Conservation (phyloP, 305 asterid genomes). For the Withania somnifera region DNA sequence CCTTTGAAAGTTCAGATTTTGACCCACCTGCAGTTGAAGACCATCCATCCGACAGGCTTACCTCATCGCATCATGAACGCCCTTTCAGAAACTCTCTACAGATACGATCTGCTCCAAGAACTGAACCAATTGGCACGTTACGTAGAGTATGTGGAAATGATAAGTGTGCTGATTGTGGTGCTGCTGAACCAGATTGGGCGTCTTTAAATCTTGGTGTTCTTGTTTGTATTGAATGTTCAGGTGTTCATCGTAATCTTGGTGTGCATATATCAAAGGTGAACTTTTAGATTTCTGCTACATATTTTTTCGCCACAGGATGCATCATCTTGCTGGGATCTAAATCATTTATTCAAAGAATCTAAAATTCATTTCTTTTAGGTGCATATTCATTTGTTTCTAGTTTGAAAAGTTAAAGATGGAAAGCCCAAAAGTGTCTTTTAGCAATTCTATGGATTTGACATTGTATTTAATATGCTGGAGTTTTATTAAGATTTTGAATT, state of each 20-base stretch:
- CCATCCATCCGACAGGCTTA: slow-evolving; percentile 60
- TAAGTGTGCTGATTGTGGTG: slow-evolving; percentile 92
- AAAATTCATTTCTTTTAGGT: neutral
- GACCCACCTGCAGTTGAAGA: slow-evolving; percentile 86
- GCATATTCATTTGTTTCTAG: neutral
- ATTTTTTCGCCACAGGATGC: neutral
- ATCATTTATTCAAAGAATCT: neutral
- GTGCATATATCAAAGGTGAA: slow-evolving; percentile 98
- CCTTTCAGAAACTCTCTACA: slow-evolving; percentile 58
- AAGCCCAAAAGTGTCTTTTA: neutral
- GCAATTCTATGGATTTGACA: neutral
- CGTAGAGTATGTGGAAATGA: slow-evolving; percentile 86
- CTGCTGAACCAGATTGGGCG: slow-evolving; percentile 98
- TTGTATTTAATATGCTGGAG: neutral
- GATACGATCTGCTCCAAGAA: slow-evolving; percentile 42
- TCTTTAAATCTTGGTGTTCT: slow-evolving; percentile 94
- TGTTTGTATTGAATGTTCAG: slow-evolving; percentile 99
- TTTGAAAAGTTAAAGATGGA: neutral
- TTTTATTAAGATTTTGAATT: neutral
- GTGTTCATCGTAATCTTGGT: slow-evolving; percentile 99
- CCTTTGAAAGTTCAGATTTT: slow-evolving; percentile 83
- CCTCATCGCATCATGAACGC: slow-evolving; percentile 55
- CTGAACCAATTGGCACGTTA: slow-evolving; percentile 73
- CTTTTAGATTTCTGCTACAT: neutral
- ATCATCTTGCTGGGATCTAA: neutral